Conservation (phyloP, 805 yeast genomes). For the Suhomyces pyralidae region DNA sequence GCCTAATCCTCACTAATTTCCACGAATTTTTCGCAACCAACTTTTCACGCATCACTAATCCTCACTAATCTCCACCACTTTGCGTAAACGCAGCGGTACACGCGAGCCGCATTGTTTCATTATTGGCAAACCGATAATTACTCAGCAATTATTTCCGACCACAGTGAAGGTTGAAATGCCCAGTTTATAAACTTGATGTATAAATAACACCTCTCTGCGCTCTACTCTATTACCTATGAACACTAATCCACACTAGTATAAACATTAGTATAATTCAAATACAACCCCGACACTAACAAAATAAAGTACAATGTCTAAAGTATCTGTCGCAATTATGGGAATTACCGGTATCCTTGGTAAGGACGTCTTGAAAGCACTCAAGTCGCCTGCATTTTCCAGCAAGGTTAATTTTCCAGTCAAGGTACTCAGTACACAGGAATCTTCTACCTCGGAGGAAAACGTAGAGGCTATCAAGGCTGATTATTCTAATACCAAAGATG, state of each 20-base stretch:
- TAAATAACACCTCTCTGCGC: neutral
- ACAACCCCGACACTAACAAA: neutral
- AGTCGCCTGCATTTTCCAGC: constrained; percentile 38
- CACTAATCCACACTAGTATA: too few species aligned
- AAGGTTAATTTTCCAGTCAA: constrained; percentile 48
- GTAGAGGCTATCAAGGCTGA: constrained; percentile 40
- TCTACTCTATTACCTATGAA: neutral
- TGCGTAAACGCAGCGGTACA: neutral
- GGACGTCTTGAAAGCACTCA: constrained; percentile 45
- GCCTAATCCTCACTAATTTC: neutral
- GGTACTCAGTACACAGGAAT: constrained; percentile 43
- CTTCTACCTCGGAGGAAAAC: constrained; percentile 27
- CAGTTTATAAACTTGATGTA: neutral
- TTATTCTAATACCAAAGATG: constrained; percentile 19
- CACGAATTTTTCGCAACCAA: neutral
- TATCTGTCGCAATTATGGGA: constrained; percentile 51
- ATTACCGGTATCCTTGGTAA: constrained; percentile 51
- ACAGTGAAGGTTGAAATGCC: neutral
- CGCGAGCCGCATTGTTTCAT: neutral
- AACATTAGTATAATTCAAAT: too few species aligned
- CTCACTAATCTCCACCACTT: neutral
- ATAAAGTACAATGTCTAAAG: neutral
- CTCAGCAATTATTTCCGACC: neutral
- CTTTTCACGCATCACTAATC: neutral
- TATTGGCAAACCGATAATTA: neutral